These are phyloP conservation scores for Umbelopsis vinacea DNA, from an alignment of 192 early-diverging fungal species.

Conservation along the genomic window DNA sequence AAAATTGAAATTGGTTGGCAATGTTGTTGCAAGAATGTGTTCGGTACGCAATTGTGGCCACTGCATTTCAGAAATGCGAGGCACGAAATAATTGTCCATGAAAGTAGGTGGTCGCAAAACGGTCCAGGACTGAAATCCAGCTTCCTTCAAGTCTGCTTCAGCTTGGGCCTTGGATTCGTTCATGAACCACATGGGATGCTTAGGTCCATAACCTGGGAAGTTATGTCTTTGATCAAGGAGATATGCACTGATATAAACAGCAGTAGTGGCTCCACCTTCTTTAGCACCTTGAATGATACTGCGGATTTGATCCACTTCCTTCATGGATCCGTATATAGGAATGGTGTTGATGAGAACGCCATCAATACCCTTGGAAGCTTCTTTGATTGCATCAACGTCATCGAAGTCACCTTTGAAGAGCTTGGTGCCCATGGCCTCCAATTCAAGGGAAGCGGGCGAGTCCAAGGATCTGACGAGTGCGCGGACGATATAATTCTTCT, in stretches of 20 bases:
- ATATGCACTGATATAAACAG: neutral
- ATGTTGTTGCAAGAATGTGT: neutral
- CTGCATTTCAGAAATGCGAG: neutral
- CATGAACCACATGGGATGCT: neutral
- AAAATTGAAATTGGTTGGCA: neutral
- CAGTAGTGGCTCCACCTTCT: neutral
- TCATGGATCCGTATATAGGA: slow-evolving; percentile 5
- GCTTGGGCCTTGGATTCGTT: neutral
- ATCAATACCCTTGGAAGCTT: neutral
- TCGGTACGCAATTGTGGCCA: neutral
- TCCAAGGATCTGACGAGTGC: neutral
- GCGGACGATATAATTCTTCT: neutral
- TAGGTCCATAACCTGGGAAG: neutral
- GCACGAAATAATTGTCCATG: neutral
- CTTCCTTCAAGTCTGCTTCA: neutral
- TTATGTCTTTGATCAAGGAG: neutral
- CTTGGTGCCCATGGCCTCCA: neutral
- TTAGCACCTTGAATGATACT: neutral
- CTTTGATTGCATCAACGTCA: neutral
- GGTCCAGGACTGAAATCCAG: neutral
- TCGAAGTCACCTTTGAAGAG: slow-evolving; percentile 1
- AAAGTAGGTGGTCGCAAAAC: neutral
- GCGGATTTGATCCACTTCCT: neutral
- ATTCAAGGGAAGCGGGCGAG: neutral
- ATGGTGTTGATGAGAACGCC: slow-evolving; percentile 33